These are phyloP conservation scores for Globisporangium perplexum DNA, from an alignment of 352 stramenopile species.

Conservation along the genomic window DNA sequence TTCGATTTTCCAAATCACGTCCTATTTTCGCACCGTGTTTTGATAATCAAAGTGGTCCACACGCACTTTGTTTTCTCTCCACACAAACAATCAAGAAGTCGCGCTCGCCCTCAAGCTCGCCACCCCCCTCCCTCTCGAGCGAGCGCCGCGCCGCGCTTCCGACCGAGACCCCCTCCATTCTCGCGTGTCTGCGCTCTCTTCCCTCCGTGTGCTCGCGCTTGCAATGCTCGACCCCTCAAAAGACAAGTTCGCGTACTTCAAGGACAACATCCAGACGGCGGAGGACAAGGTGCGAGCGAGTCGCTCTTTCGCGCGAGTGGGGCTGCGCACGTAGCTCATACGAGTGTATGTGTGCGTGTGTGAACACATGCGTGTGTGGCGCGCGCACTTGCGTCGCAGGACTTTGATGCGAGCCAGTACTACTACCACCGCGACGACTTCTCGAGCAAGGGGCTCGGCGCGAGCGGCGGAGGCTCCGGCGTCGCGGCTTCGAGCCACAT, in stretches of 20 bases:
- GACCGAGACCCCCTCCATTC: background rate
- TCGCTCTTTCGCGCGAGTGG: background rate
- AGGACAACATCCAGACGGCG: slow-evolving; percentile 86
- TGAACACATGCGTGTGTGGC: background rate
- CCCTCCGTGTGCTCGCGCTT: background rate
- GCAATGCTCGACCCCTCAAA: slow-evolving; percentile 84
- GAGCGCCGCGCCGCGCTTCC: too few relatives aligned
- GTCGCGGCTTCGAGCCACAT: slow-evolving; percentile 21
- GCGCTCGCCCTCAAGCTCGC: too few relatives aligned
- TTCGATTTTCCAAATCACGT: too few relatives aligned
- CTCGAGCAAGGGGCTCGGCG: slow-evolving; percentile 26
- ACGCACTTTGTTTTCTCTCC: too few relatives aligned
- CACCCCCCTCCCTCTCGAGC: too few relatives aligned
- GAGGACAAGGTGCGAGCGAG: slow-evolving; percentile 66
- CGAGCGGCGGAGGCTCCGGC: slow-evolving; percentile 17
- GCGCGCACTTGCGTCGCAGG: slow-evolving; percentile 15
- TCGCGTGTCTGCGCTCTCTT: background rate
- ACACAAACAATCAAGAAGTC: too few relatives aligned
- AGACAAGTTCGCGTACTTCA: slow-evolving; percentile 88
- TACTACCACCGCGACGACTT: slow-evolving; percentile 85
- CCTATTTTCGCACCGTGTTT: too few relatives aligned
- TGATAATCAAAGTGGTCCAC: too few relatives aligned
- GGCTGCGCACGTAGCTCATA: background rate
- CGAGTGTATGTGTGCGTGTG: background rate
- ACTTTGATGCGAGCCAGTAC: slow-evolving; percentile 86